Base-by-base conservation (phyloP, 2,329 filamentous ascomycete species). In the Botrytis sinoallii region DNA sequence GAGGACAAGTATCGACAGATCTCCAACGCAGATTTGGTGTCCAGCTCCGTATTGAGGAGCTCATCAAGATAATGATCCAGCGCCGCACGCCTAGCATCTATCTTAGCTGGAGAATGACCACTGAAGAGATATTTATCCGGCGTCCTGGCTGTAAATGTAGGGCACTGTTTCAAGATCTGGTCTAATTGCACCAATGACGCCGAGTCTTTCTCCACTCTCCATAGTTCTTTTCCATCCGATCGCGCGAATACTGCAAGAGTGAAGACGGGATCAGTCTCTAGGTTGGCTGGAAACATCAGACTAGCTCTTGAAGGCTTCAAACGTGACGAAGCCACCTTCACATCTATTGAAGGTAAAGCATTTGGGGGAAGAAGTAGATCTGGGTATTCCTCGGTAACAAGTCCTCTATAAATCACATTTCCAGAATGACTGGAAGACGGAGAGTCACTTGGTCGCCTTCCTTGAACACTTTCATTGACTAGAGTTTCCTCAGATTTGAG, bases 191-290 rank as follows among this genome's bases (percentile, higher is more conserved):
- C 88, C 42, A 99, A 85, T 42, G 95, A 94, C 22, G 88, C 85
- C 5, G 93, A 92, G 75, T 97, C 94, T 83, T 99, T 99, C 83
- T 99, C 96, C 10, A 97, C 90, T 44, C 95, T 90, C 95, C 96
- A 98, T 18, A 99, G 85, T 81, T 98, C 95, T 72, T 88, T 88
- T 4, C 88, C 85, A 75, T 94, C 90, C 0, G 90, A 91, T 72
- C 95, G 90, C 16, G 92, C 92, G 78, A 94, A 92, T 52, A 99
- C 85, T 29, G 94, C 95, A 71, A 99, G 85, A 0, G 94, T 97
- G 79, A 98, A 98, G 0, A 98, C 95, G 0, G 95, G 94, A 78
- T 98, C 95, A 80, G 97, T 95, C 74, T 98, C 95, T 32, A 92
- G 85, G 75, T 93, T 91, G 69, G 90, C 95, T 18, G 94, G 85